Evolutionary conservation across 192 early-diverging fungal species (phyloP), one percentile per base, ranked within the genome.

Genomic region (Pilaira anomala): DNA sequence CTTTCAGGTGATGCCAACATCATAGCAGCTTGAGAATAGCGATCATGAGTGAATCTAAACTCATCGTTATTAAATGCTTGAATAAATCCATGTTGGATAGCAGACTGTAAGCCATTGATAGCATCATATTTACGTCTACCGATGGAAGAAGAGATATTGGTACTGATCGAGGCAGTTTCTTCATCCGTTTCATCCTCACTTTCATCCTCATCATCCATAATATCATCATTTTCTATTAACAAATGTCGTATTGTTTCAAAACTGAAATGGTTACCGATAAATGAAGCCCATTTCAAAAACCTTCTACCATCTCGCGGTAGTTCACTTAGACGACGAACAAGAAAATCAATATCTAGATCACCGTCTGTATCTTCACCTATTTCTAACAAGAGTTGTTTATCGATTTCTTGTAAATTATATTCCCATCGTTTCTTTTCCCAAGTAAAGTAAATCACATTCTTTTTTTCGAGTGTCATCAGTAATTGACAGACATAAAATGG

Each of bases 261-360:
- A 7, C 62, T 58, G 40, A 73, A 73, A 26, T 36, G 63, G 61
- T 67, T 64, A 24, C 71, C 71, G 30, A 73, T 68, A 46, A 73
- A 68, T 1, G 71, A 62, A 9, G 71, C 71, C 71, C 71, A 73
- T 60, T 68, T 60, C 46, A 73, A 42, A 58, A 73, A 68, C 6
- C 33, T 48, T 28, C 59, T 61, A 18, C 71, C 66, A 26, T 73
- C 71, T 3, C 44, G 48, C n/a, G 71, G 62, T 24, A 73, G 39
- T 39, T 68, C 66, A 5, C 58, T 48, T 26, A 73, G 49, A 22
- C 70, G 36, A 16, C 52, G 50, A 12, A 66, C 58, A 7, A 72
- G 40, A 25, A 72, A 72, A 22, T 66, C 64, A 29, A 62, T 62
- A 39, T 72, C 60, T 19, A 61, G 55, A 22, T 66, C 60, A 12